These are phyloP conservation scores for Candida dajiaensis DNA, from an alignment of 805 yeast species.

Conservation along the genomic window DNA sequence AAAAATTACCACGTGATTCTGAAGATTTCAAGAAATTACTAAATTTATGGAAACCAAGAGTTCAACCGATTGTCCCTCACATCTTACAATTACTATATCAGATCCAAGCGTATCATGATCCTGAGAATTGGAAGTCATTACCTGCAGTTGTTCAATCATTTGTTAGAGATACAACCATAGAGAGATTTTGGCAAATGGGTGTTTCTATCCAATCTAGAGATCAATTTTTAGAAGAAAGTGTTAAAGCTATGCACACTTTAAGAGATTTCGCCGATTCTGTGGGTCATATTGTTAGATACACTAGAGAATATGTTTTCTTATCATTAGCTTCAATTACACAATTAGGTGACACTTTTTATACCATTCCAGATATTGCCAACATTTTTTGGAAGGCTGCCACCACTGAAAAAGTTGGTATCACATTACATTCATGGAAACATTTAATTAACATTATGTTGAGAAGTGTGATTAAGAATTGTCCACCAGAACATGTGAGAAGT, in stretches of 20 bases:
- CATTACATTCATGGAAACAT: constrained; percentile 96
- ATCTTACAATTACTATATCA: constrained; percentile 82
- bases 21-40: constrained; percentile 64
- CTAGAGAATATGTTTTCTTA: constrained; percentile 90
- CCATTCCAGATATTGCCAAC: constrained; percentile 73
- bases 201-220: constrained; percentile 92
- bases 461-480: constrained; percentile 85
- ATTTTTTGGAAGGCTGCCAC: constrained; percentile 83
- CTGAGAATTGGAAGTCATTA: constrained; percentile 81
- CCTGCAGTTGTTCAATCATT: constrained; percentile 90
- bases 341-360: constrained; percentile 83
- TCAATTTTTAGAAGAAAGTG: constrained; percentile 89
- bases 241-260: constrained; percentile 86
- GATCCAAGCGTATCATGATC: constrained; percentile 91
- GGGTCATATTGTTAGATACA: constrained; percentile 91
- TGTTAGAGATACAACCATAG: constrained; percentile 84
- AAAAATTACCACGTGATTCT: constrained; percentile 75
- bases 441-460: constrained; percentile 87
- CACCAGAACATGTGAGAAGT: constrained; percentile 54
- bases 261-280: constrained; percentile 97
- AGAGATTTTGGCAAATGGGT: constrained; percentile 98
- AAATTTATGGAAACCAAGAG: constrained; percentile 86
- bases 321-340: constrained; percentile 87
- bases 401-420: constrained; percentile 65
- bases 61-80: constrained; percentile 87